These are phyloP conservation scores for Quillaja saponaria DNA, from an alignment of 306 rosid species.

Conservation along the genomic window DNA sequence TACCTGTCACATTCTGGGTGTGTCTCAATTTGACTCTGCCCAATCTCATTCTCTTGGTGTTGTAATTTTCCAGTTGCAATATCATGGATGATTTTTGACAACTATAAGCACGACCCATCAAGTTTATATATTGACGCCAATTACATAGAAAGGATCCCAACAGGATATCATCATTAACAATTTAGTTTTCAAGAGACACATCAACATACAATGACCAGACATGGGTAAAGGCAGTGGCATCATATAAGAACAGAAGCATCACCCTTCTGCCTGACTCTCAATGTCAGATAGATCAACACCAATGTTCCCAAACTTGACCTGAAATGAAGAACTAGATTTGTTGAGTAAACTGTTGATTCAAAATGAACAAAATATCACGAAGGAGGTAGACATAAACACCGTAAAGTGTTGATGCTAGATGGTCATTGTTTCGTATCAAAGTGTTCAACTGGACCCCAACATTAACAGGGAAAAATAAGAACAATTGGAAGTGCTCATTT, in stretches of 20 bases:
- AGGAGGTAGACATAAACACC: not conserved
- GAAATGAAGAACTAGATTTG: slow-evolving; percentile 22
- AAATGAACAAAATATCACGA: not conserved
- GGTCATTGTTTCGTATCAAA: not conserved
- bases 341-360: slow-evolving; percentile 25
- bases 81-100: not conserved
- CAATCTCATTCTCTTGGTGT: no score
- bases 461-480: not conserved
- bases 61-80: no score
- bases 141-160: slow-evolving; percentile 26
- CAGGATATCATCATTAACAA: slow-evolving; percentile 12
- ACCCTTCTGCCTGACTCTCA: slow-evolving; percentile 65
- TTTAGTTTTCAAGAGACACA: slow-evolving; percentile 22
- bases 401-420: not conserved
- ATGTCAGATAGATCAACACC: slow-evolving; percentile 78
- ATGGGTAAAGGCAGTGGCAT: slow-evolving; percentile 19
- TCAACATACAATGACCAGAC: slow-evolving; percentile 24
- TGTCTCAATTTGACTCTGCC: no score
- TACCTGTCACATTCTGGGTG: no score
- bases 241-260: slow-evolving; percentile 52
- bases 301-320: slow-evolving; percentile 95
- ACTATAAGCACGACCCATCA: not conserved
- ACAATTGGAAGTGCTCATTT: no score
- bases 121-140: slow-evolving; percentile 16
- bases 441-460: not conserved